Conservation (phyloP, 805 yeast species). For the Diddensiella caesifluorescens region DNA sequence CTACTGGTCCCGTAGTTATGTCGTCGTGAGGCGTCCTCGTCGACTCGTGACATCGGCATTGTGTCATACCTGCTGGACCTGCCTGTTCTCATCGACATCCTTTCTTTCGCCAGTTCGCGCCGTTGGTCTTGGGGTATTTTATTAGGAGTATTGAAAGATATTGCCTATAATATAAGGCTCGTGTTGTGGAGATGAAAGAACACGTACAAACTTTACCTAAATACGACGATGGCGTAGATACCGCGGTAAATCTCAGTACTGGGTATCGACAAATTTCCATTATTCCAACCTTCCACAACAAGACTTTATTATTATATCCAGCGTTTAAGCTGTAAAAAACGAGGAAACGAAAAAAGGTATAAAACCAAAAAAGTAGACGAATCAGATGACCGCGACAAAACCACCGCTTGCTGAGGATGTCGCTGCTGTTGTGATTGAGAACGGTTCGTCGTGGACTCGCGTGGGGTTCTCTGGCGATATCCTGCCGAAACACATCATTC, state of each 20-base stretch:
- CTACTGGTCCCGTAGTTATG: background rate
- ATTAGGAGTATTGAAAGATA: no score
- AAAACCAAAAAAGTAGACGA: background rate
- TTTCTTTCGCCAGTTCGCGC: no score
- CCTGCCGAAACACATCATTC: slow-evolving; percentile 67
- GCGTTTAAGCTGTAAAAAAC: background rate
- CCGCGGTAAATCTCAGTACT: background rate
- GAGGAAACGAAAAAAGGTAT: background rate
- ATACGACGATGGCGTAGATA: no score
- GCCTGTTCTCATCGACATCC: slow-evolving; percentile 5
- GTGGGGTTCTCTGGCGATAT: slow-evolving; percentile 94
- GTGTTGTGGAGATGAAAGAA: no score
- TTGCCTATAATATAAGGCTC: no score
- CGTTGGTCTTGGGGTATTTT: no score
- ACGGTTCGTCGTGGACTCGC: slow-evolving; percentile 79
- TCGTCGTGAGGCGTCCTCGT: background rate
- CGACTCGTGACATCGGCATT: slow-evolving; percentile 1
- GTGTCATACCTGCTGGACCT: slow-evolving; percentile 3
- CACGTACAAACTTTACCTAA: no score
- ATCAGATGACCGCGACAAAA: slow-evolving; percentile 16
- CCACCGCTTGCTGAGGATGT: slow-evolving; percentile 57
- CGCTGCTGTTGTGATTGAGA: slow-evolving; percentile 84
- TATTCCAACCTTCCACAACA: no score
- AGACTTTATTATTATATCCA: no score
- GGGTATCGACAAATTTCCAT: no score